These are phyloP conservation scores for Ceratobasidium papillatum DNA, from an alignment of 1,284 basidiomycete species.

Conservation along the genomic window DNA sequence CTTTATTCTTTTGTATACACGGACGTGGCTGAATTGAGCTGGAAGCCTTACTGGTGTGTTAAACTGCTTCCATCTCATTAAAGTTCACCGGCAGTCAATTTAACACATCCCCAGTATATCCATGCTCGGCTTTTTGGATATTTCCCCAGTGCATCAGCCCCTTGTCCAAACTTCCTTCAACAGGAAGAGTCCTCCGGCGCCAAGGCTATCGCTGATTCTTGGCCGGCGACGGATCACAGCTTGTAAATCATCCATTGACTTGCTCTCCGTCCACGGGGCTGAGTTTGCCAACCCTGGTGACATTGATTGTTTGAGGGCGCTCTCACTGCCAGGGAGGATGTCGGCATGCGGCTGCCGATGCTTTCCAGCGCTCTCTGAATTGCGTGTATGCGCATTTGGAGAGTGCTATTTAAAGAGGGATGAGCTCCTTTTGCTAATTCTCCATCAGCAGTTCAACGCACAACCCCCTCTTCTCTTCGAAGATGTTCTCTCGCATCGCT, in stretches of 20 bases:
- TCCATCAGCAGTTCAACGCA: conserved; percentile 2
- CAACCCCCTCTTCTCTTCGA: conserved; percentile 4
- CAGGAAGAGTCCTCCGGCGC: conserved; percentile 1
- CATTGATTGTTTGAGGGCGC: not conserved
- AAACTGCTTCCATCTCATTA: not conserved
- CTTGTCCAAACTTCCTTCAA: not conserved
- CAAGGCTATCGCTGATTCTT: not conserved
- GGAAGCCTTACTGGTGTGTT: not conserved
- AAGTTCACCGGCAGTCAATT: not conserved
- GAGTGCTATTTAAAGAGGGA: conserved; percentile 3
- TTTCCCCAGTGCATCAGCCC: not conserved
- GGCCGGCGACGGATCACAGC: not conserved
- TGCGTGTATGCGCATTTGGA: not conserved
- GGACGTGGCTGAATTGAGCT: not conserved
- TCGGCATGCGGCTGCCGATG: conserved; percentile 10
- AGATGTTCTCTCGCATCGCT: conserved; percentile 30
- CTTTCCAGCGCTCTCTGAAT: not conserved
- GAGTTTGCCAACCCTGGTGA: not conserved
- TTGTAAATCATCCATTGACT: not conserved
- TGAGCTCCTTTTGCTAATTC: conserved; percentile 8
- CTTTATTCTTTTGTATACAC: not conserved
- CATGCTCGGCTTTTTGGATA: not conserved
- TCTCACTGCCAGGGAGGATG: conserved; percentile 20
- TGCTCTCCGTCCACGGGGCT: not conserved
- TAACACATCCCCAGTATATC: not conserved